Base-by-base conservation (phyloP, 1,284 basidiomycete genomes). In the Cryptococcus sp. region DNA sequence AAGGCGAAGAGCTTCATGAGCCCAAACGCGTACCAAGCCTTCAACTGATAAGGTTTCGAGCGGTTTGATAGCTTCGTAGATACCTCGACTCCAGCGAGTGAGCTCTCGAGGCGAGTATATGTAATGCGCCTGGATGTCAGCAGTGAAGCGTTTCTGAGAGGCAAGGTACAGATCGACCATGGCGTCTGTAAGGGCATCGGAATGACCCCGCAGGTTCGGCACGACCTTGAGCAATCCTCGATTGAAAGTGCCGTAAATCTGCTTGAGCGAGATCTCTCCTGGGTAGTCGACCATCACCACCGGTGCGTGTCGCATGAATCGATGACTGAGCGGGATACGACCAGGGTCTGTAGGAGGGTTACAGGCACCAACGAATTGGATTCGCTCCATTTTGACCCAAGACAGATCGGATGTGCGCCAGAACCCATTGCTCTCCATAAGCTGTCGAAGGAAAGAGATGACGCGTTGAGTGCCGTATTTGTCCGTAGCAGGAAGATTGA, bases 201-300 rank as follows among this genome's bases (percentile, higher is more conserved):
- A 86, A 74, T 94, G 96, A 22, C 93, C 89, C 22, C 94, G 88
- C 46, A 99, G 84, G 65, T 89, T 93, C 25, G 96, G 96, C 7
- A 96, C 83, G 57, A 97, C 93, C 79, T 99, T 99, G 73, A 99
- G 88, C 38, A 95, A 82, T 16, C 93, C 96, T 54, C 96, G 88
- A 73, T 92, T 94, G 81, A 99, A 99, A n/a, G 95, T 99, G 19
- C 93, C 92, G 78, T 99, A 99, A 68, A 99, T 99, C 76, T 99
- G 97, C 72, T 94, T 96, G 74, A 99, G 83, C 10, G 96, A 99
- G 15, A 94, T 82, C 77, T 96, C 92, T 58, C 95, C 96, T 10
- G 96, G 96, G 77, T 99, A 99, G 76, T 99, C 96, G 56, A 99
- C 96, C 95, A 99, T 98, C 73, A 99, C 86, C n/a, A 99, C 83